A percentile compares a stretch with the other conserved stretches of the same genome.
Evolutionary conservation across 148 eudicot species (phyloP).

Genomic region (Spergularia bocconei): DNA sequence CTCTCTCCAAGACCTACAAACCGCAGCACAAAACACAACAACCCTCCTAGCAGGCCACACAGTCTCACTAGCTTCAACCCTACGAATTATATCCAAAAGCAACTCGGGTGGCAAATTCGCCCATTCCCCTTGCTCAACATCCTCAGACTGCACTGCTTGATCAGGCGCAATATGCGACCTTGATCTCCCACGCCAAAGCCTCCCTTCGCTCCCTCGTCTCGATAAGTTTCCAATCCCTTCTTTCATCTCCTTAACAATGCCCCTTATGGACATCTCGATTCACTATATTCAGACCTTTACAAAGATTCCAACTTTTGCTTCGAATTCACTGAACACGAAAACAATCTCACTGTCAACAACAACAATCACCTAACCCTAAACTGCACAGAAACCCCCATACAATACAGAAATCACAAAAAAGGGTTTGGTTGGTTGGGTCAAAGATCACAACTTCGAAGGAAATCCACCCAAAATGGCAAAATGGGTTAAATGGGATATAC

Average conservation of each 20-base stretch:
- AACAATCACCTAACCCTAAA: neutral
- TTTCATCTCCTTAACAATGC: constrained; percentile 72
- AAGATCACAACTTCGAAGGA: too few relatives aligned
- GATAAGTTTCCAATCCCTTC: constrained; percentile 73
- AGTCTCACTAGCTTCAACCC: constrained; percentile 81
- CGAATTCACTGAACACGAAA: neutral
- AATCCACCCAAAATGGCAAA: too few relatives aligned
- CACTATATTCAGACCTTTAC: neutral
- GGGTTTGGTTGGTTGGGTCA: too few relatives aligned
- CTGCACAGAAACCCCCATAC: neutral
- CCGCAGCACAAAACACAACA: constrained; percentile 80
- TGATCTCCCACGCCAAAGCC: constrained; percentile 70
- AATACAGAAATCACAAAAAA: neutral
- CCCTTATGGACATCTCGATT: constrained; percentile 67
- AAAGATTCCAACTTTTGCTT: constrained; percentile 12
- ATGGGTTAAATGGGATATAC: too few relatives aligned
- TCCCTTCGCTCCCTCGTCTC: constrained; percentile 56
- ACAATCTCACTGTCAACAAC: neutral
- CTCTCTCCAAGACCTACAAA: constrained; percentile 90
- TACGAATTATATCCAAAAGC: constrained; percentile 76
- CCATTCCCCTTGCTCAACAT: constrained; percentile 78
- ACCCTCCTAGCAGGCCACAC: constrained; percentile 85
- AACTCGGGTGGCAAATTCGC: constrained; percentile 88
- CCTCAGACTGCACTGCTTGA: constrained; percentile 38
- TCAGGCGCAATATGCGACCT: constrained; percentile 87